Evolutionary conservation across 768 basidiomycete genomes (phyloP).

Genomic region (Mycena indigotica): DNA sequence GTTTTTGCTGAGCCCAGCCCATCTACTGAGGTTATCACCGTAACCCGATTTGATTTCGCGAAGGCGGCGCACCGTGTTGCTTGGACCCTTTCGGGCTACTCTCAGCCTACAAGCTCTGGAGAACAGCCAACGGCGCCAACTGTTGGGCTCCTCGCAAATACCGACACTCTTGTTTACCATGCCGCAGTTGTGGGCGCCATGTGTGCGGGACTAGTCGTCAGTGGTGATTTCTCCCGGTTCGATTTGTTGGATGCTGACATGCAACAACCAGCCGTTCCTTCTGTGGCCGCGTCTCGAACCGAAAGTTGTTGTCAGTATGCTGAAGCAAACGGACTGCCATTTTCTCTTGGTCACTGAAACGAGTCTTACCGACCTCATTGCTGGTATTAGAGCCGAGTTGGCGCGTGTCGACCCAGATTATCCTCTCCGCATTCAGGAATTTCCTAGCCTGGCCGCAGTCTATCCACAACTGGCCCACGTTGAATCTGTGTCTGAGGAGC

Average conservation of each 20-base stretch:
- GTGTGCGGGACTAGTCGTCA: conserved; percentile 37
- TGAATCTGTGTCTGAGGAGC: too few species aligned
- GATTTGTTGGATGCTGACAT: too few species aligned
- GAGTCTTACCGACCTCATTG: conserved; percentile 32
- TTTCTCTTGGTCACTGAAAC: conserved; percentile 35
- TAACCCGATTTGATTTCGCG: conserved; percentile 46
- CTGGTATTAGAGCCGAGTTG: conserved; percentile 29
- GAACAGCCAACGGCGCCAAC: too few species aligned
- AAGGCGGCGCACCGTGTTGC: conserved; percentile 48
- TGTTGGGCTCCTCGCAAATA: too few species aligned
- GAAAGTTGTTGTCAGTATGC: conserved; percentile 36
- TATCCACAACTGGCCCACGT: too few species aligned
- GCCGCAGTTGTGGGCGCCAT: conserved; percentile 40
- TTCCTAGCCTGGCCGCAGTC: conserved; percentile 32
- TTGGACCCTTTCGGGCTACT: conserved; percentile 43
- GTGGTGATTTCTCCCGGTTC: too few species aligned
- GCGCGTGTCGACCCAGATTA: conserved; percentile 22
- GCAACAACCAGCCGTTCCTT: conserved; percentile 42
- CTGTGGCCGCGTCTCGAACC: conserved; percentile 44
- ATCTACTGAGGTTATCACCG: conserved; percentile 18
- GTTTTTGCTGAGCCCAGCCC: neutral
- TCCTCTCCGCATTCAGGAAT: conserved; percentile 33
- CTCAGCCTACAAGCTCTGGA: too few species aligned
- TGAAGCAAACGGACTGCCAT: conserved; percentile 41
- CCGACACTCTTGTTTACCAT: conserved; percentile 49